Conservation (phyloP, 306 rosid species). For the Cucurbita ficifolia region DNA sequence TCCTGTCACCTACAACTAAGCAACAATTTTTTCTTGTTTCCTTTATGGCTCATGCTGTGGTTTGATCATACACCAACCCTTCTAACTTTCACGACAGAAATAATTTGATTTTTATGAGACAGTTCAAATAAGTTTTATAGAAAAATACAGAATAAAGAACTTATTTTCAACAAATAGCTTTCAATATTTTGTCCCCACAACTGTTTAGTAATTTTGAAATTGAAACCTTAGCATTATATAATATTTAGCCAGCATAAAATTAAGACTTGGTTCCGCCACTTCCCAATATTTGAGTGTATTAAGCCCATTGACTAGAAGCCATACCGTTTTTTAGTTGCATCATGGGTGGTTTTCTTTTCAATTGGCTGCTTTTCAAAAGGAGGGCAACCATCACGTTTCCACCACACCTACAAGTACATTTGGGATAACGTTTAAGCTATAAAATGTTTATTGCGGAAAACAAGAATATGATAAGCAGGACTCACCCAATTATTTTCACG, state of each 20-base stretch:
- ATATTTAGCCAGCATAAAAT: not conserved
- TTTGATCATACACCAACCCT: not conserved
- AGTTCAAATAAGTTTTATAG: not conserved
- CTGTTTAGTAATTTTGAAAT: not conserved
- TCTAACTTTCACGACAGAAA: not conserved
- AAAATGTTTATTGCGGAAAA: not conserved
- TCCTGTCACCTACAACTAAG: not conserved
- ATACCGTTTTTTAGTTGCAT: slow-evolving; percentile 76
- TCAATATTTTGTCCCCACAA: not conserved
- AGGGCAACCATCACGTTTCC: slow-evolving; percentile 96
- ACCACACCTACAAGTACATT: slow-evolving; percentile 59
- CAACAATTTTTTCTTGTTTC: not conserved
- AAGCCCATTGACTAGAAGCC: slow-evolving; percentile 9
- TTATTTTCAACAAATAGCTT: not conserved
- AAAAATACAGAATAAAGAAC: not conserved
- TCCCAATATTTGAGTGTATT: not conserved
- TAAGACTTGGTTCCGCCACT: not conserved
- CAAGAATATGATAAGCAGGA: slow-evolving; percentile 3
- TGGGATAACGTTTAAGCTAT: not conserved
- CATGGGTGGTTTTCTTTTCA: slow-evolving; percentile 57
- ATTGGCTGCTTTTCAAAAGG: slow-evolving; percentile 73
- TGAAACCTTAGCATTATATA: not conserved
- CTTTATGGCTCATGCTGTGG: not conserved
- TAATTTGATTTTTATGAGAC: not conserved
- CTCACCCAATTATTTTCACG: slow-evolving; percentile 97